Percentiles rank a stretch among this genome's conserved stretches.
These are phyloP conservation scores for Fusarium verticillioides DNA, from an alignment of 2,329 filamentous ascomycete genomes.

Conservation along the genomic window DNA sequence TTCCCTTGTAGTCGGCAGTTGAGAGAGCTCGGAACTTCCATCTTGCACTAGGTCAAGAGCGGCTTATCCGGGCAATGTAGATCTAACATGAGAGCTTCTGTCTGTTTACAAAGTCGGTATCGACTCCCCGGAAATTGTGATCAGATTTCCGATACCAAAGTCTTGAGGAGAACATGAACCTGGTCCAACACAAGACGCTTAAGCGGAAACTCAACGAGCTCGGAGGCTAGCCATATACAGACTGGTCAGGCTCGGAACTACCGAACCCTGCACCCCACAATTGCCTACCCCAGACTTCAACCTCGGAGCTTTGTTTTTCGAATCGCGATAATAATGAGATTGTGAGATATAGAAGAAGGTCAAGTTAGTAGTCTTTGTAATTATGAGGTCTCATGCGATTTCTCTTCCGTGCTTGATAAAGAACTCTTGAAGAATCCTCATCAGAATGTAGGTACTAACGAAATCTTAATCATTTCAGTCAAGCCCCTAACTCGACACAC, in stretches of 20 bases:
- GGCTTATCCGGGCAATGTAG: neutral
- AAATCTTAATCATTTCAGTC: no score
- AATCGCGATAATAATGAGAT: accelerated
- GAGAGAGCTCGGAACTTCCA: neutral
- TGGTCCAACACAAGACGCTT: neutral
- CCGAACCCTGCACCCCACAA: neutral
- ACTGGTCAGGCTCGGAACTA: neutral
- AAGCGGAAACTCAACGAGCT: accelerated
- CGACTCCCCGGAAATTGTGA: neutral
- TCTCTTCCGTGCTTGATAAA: no score
- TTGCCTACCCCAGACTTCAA: neutral
- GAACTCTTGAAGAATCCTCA: no score
- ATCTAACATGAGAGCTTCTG: accelerated
- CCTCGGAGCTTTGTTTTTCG: neutral
- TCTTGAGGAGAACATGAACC: accelerated
- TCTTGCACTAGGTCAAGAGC: accelerated
- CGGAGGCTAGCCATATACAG: neutral
- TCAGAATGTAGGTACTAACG: neutral
- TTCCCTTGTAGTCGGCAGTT: neutral
- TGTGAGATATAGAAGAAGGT: neutral
- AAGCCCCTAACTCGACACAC: no score
- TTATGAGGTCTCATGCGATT: no score
- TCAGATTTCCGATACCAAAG: neutral
- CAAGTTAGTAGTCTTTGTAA: no score
- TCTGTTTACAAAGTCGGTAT: accelerated